A percentile compares a stretch with the other conserved stretches of the same genome.
These are phyloP conservation scores for Zostera marina DNA, from an alignment of 116 monocot species.

Conservation along the genomic window DNA sequence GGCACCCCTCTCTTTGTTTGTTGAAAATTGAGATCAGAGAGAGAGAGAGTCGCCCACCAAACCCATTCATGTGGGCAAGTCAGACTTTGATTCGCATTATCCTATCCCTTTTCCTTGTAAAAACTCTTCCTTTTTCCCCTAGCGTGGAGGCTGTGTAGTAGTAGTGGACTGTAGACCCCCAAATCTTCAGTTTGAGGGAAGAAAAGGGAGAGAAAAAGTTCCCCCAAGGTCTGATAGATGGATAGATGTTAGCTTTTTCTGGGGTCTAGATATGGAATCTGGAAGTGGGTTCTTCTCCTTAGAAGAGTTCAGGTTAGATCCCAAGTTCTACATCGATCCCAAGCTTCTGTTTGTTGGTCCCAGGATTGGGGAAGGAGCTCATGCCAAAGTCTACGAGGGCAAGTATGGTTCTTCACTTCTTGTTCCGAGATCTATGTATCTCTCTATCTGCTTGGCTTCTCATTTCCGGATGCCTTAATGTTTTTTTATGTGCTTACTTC, in stretches of 20 bases:
- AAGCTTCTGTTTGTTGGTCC: conserved; percentile 65
- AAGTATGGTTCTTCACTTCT: conserved; percentile 70
- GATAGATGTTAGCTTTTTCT: conserved; percentile 4
- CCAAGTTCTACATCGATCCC: conserved; percentile 60
- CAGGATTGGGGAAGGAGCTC: conserved; percentile 94
- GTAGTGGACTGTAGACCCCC: too few species aligned
- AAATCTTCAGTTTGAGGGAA: background rate
- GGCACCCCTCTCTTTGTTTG: conserved; percentile 4
- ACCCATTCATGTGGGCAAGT: conserved; percentile 3
- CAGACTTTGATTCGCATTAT: background rate
- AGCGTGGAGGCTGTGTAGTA: background rate
- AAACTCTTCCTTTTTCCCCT: background rate
- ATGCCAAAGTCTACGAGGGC: conserved; percentile 90
- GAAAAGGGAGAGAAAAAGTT: background rate
- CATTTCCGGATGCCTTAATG: background rate
- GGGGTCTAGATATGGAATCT: conserved; percentile 14
- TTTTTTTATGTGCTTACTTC: conserved; percentile 1
- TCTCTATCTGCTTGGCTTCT: background rate
- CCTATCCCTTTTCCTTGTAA: background rate
- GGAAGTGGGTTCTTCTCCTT: conserved; percentile 18
- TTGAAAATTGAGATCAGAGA: background rate
- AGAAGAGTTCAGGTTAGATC: conserved; percentile 15
- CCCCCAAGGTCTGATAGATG: background rate
- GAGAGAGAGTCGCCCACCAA: background rate
- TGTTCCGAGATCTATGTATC: conserved; percentile 2